Base-by-base conservation (phyloP, 2,329 filamentous ascomycete genomes). In the Periconia digitata region DNA sequence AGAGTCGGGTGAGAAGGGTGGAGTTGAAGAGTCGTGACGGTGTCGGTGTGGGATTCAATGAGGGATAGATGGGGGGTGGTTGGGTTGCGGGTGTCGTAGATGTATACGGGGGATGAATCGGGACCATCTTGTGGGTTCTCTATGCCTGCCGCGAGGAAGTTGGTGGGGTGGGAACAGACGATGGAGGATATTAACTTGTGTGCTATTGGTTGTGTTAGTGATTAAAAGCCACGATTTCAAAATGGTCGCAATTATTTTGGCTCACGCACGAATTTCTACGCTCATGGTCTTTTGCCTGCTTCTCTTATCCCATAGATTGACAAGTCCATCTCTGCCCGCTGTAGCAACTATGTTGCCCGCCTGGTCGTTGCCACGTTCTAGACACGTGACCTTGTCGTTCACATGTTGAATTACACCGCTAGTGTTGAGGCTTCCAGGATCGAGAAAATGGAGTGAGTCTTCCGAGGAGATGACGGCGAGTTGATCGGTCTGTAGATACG, bases 111-210 rank as follows among this genome's bases (percentile, higher is more conserved):
- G 4, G 70, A 70, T 20, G 66, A 65, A 34, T 59, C 62, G 12
- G 69, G 58, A 0, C 85, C 81, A 35, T 82, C 80, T 23, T 71
- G 73, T 43, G 72, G 72, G 32, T 89, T 76, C 62, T 92, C 89
- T 1, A 88, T 90, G 24, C 89, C 89, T 7, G 85, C 83, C 18
- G 85, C 87, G 16, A 92, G 73, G 3, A 83, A 77, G 56, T 84
- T 81, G 13, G 79, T 79, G 10, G 71, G 63, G 8, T 76, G 69
- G 40, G 79, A 81, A 54, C 84, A 79, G 1, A 86, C 85, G 40
- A 92, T 73, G 13, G 87, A 85, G 12, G 86, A 74, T 15, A 92
- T 78, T 10, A 76, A 72, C 34, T 75, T 71, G 50, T 74, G 77
- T 29, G 74, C 79, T 79, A 38, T 23, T 6, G 27, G 44, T 10